A percentile compares a stretch with the other conserved stretches of the same genome.
phyloP scores from a whole-genome alignment of 192 early-diverging fungal genomes.

The Umbelopsis sp. region DNA sequence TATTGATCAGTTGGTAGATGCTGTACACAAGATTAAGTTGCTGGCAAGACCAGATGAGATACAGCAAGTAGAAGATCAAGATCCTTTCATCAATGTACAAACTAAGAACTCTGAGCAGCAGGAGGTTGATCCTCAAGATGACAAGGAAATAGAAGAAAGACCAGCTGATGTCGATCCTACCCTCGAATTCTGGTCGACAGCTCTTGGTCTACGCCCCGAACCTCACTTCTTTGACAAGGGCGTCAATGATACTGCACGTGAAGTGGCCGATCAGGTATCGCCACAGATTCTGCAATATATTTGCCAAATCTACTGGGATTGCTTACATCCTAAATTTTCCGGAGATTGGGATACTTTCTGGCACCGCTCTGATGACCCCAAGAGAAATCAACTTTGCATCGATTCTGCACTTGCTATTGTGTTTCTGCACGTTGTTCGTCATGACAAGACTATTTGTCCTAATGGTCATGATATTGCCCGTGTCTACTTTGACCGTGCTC shows the following conservation, averaged over 20 bases:
- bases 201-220: slow-evolving; percentile 12
- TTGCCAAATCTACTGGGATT: slow-evolving; percentile 40
- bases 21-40: slow-evolving; percentile 31
- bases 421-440: slow-evolving; percentile 38
- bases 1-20: slow-evolving; percentile 39
- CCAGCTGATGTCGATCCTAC: slow-evolving; percentile 1
- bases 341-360: slow-evolving; percentile 35
- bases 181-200: slow-evolving; percentile 27
- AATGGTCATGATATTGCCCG: slow-evolving; percentile 26
- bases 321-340: slow-evolving; percentile 36
- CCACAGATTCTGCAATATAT: slow-evolving; percentile 29
- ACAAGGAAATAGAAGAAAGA: background rate
- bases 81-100: background rate
- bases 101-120: background rate
- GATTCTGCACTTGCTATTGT: slow-evolving; percentile 38
- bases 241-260: slow-evolving; percentile 10
- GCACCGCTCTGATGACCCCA: slow-evolving; percentile 33
- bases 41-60: slow-evolving; percentile 19
- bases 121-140: background rate
- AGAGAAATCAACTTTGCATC: slow-evolving; percentile 37
- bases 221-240: slow-evolving; percentile 16
- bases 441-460: slow-evolving; percentile 30
- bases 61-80: background rate
- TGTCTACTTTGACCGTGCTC: slow-evolving; percentile 31
- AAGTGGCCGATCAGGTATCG: slow-evolving; percentile 29